Evolutionary conservation across 78 protist genomes (phyloP).

Genomic region (Dictyostelium citrinum): DNA sequence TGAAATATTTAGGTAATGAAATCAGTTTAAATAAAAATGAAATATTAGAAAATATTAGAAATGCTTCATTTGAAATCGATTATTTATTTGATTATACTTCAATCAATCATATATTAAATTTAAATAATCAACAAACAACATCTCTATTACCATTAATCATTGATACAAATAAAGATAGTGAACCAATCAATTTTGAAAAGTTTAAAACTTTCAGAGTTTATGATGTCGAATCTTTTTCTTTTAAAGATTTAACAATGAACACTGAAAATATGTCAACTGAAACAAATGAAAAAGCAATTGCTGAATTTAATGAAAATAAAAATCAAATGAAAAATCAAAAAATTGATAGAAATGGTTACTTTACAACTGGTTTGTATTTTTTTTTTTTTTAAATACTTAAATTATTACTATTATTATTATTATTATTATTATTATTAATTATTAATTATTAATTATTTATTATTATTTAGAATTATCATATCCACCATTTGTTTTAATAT

Average conservation of each 20-base stretch:
- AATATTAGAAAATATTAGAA: background rate
- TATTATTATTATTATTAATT: background rate
- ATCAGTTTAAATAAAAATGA: background rate
- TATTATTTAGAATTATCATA: background rate
- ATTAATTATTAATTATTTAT: background rate
- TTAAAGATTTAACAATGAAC: background rate
- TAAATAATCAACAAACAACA: background rate
- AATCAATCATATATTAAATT: background rate
- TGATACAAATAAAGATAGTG: background rate
- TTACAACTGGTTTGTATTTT: background rate
- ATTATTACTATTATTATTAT: background rate
- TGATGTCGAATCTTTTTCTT: background rate
- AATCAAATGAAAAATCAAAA: background rate
- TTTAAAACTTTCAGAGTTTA: background rate
- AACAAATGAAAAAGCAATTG: background rate
- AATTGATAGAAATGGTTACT: constrained; percentile 4
- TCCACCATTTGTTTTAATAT: background rate
- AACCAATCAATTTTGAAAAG: background rate
- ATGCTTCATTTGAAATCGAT: background rate
- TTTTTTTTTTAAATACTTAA: background rate
- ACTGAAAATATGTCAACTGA: background rate
- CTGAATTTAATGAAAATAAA: background rate
- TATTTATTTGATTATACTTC: background rate
- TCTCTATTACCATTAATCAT: background rate
- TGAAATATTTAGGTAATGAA: background rate